phyloP scores from a whole-genome alignment of 371 early-diverging fungal species.

The Actinomucor elegans region DNA sequence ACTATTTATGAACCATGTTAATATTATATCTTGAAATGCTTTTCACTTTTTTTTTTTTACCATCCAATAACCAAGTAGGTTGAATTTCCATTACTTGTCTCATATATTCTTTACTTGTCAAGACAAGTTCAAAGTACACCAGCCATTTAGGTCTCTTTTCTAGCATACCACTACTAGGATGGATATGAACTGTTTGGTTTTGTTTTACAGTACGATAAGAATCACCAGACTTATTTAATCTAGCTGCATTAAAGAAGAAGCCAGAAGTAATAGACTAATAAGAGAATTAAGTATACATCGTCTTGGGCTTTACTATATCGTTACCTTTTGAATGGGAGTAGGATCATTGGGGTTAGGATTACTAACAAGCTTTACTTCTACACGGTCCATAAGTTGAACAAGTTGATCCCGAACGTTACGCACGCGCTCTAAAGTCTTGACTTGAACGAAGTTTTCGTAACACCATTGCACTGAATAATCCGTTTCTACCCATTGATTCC shows the following conservation, averaged over 20 bases:
- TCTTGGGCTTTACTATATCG: not conserved
- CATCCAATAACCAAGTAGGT: slow-evolving; percentile 90
- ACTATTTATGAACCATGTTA: slow-evolving; percentile 36
- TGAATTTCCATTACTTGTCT: slow-evolving; percentile 93
- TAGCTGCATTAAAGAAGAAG: slow-evolving; percentile 92
- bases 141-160: slow-evolving; percentile 80
- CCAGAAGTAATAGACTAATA: slow-evolving; percentile 87
- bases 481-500: slow-evolving; percentile 95
- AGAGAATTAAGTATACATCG: not conserved
- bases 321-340: slow-evolving; percentile 75
- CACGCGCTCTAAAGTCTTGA: slow-evolving; percentile 87
- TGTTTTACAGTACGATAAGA: slow-evolving; percentile 92
- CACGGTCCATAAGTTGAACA: slow-evolving; percentile 88
- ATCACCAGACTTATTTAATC: slow-evolving; percentile 82
- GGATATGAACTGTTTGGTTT: slow-evolving; percentile 89
- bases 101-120: slow-evolving; percentile 95
- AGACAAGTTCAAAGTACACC: slow-evolving; percentile 90
- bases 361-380: slow-evolving; percentile 81
- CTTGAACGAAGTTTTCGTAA: slow-evolving; percentile 94
- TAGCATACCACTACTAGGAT: slow-evolving; percentile 85
- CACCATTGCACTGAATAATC: slow-evolving; percentile 95
- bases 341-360: slow-evolving; percentile 79
- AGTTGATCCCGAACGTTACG: slow-evolving; percentile 95
- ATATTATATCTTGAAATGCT: not conserved
- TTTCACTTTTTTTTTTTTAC: slow-evolving; percentile 26